Conservation (phyloP, 768 basidiomycete species). For the Leccinum variicolor region DNA sequence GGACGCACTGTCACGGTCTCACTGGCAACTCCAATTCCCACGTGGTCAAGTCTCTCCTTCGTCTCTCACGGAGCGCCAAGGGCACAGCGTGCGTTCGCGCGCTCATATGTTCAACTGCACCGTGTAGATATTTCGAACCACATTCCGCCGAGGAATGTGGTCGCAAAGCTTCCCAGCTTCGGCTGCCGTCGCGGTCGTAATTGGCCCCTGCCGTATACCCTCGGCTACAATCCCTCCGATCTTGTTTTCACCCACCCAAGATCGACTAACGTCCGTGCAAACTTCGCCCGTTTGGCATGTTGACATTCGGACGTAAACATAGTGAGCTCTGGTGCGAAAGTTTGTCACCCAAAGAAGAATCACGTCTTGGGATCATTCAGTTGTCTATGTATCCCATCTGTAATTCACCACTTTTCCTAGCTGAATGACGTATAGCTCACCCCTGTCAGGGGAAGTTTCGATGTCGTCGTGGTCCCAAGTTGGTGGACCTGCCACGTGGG, state of each 20-base stretch:
- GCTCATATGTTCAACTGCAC: not conserved
- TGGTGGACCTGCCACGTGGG: not conserved
- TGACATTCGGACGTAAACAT: too few species aligned
- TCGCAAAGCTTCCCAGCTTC: conserved; percentile 11
- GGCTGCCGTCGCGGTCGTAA: not conserved
- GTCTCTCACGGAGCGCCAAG: not conserved
- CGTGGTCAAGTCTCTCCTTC: not conserved
- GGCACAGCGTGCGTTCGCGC: not conserved
- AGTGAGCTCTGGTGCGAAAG: too few species aligned
- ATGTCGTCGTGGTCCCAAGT: not conserved
- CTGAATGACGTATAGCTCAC: not conserved
- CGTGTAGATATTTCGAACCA: not conserved
- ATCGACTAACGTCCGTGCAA: conserved; percentile 73
- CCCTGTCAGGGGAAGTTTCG: not conserved
- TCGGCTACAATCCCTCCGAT: conserved; percentile 28
- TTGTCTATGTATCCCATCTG: too few species aligned
- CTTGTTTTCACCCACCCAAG: conserved; percentile 83
- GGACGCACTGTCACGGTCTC: not conserved
- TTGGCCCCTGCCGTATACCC: conserved; percentile 18
- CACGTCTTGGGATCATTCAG: not conserved
- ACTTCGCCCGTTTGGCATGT: not conserved
- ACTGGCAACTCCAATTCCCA: not conserved
- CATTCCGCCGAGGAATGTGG: conserved; percentile 2
- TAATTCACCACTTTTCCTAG: not conserved
- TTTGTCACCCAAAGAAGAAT: too few species aligned